Conservation (phyloP, 2,329 filamentous ascomycete genomes). For the Pyrenophora teres region DNA sequence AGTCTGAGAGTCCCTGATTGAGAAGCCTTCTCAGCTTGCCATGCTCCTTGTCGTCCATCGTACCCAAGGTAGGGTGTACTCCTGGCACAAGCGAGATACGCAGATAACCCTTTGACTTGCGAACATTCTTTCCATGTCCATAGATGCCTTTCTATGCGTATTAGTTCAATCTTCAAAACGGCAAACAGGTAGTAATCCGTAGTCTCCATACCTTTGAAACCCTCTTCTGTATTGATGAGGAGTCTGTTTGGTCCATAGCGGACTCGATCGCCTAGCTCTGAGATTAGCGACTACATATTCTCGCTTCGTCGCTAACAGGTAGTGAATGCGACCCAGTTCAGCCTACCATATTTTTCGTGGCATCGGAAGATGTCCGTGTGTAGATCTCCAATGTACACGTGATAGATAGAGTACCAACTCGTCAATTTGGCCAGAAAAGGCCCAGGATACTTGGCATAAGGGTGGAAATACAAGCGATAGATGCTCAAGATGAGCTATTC, state of each 20-base stretch:
- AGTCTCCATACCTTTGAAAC: background rate
- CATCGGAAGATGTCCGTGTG: constrained; percentile 1
- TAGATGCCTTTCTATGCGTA: background rate
- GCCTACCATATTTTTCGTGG: constrained; percentile 6
- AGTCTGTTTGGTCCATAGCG: constrained; percentile 8
- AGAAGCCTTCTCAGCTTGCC: no score
- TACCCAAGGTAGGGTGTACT: no score
- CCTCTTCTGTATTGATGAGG: constrained; percentile 4
- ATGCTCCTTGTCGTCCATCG: no score
- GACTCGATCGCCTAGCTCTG: constrained; percentile 1
- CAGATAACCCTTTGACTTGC: constrained; percentile 1
- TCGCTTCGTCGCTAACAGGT: background rate
- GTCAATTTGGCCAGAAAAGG: constrained; percentile 4
- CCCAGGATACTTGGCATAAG: constrained; percentile 1
- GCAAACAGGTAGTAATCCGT: background rate
- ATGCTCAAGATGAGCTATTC: background rate
- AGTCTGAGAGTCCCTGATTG: no score
- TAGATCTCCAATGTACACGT: constrained; percentile 2
- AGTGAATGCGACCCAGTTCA: background rate
- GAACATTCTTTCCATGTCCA: background rate
- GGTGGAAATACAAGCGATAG: constrained; percentile 7
- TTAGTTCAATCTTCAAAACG: background rate
- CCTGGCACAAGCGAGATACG: no score
- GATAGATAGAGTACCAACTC: constrained; percentile 3
- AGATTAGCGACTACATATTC: no score